Evolutionary conservation across 768 basidiomycete species (phyloP).

Genomic region (Calvatia gigantea): DNA sequence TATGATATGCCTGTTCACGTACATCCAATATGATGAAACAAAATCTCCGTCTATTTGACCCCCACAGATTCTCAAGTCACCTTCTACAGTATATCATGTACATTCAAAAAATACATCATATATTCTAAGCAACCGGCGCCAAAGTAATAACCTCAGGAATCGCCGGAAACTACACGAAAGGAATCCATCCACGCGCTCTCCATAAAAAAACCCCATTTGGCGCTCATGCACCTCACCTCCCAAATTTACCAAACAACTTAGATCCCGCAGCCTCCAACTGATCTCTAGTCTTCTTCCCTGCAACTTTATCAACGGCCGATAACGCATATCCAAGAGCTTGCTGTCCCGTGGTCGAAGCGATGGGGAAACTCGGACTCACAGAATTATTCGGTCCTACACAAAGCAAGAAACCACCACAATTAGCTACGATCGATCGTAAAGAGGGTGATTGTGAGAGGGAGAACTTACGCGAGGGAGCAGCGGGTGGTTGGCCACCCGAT

Average conservation of each 20-base stretch:
- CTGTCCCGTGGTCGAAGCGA: constrained; percentile 21
- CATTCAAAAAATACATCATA: too few species aligned
- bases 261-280: constrained; percentile 50
- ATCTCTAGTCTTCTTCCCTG: constrained; percentile 45
- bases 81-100: too few species aligned
- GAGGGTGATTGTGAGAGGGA: constrained; percentile 6
- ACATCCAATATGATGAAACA: too few species aligned
- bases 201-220: too few species aligned
- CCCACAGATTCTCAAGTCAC: too few species aligned
- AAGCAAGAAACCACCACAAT: background rate
- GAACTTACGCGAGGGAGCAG: constrained; percentile 20
- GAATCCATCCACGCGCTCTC: too few species aligned
- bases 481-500: background rate
- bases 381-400: constrained; percentile 9
- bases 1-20: background rate
- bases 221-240: constrained; percentile 16
- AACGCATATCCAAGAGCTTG: constrained; percentile 38
- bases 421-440: background rate
- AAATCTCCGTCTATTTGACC: too few species aligned
- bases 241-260: constrained; percentile 46
- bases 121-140: too few species aligned
- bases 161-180: too few species aligned
- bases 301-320: constrained; percentile 52
- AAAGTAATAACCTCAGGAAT: too few species aligned
- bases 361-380: constrained; percentile 25